Evolutionary conservation across 2,329 filamentous ascomycete genomes (phyloP), one percentile per base, ranked within the genome.

Genomic region (Diaporthe capsici): DNA sequence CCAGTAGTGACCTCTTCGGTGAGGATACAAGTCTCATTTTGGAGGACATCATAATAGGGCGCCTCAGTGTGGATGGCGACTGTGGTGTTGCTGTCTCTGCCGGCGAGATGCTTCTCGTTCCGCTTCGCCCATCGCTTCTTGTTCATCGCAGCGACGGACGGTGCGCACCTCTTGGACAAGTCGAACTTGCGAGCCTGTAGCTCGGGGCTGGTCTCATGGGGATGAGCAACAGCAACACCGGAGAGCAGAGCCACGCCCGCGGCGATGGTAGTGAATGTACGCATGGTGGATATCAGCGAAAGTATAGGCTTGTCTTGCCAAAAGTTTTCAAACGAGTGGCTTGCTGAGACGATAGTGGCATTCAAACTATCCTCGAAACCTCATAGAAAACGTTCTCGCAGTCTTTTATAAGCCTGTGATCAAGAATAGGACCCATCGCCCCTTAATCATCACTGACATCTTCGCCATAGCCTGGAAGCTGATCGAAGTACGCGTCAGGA

Each of bases 141-240:
- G 70, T 79, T 80, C 77, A 81, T 77, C 13, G 61, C 75, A 25
- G 74, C 79, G 3, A 77, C 78, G 12, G 77, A 77, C 42, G 76
- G 49, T 39, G 77, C 76, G 71, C 79, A 81, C 60, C 79, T 74
- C 76, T 78, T 81, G 28, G 78, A 79, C 74, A 81, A 77, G 12
- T 39, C 75, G 73, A 71, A 63, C 17, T 78, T 76, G 42, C 78
- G 79, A 44, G 73, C 58, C 15, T 80, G 34, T 61, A 80, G 78
- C n/a, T 75, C 67, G 31, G 58, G 58, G 28, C 78, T 76, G 25
- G 78, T 65, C 15, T 65, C 63, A 55, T 78, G 63, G 6, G 78
- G 71, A 51, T 79, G 78, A 28, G 78, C 78, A 15, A 77, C 15
- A 34, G 71, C 75, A 25, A 31, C 4, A 3, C 51, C 71, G 17